These are phyloP conservation scores for Yamadazyma ubonensis DNA, from an alignment of 805 yeast genomes.

Conservation along the genomic window DNA sequence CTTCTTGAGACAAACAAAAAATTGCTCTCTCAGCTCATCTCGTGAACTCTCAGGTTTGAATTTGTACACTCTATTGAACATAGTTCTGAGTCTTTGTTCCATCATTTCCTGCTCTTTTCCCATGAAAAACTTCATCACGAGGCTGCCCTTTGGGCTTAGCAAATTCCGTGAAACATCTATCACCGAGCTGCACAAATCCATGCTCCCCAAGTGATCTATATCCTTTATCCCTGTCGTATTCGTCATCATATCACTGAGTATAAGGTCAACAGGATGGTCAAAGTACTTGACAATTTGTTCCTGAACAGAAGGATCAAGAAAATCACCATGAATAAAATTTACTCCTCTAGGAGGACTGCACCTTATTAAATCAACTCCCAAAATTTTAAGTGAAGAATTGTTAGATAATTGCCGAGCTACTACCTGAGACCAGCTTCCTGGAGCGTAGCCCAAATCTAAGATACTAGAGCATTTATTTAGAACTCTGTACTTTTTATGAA, in stretches of 20 bases:
- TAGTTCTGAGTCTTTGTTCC: constrained; percentile 54
- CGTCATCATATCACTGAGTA: constrained; percentile 85
- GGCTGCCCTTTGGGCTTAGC: constrained; percentile 66
- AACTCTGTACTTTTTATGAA: constrained; percentile 61
- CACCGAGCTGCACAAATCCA: constrained; percentile 93
- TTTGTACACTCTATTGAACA: constrained; percentile 62
- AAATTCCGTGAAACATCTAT: constrained; percentile 69
- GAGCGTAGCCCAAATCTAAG: constrained; percentile 89
- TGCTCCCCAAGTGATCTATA: constrained; percentile 79
- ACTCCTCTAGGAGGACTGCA: constrained; percentile 39
- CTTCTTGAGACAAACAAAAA: constrained; percentile 67
- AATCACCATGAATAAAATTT: constrained; percentile 40
- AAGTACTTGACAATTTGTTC: constrained; percentile 52
- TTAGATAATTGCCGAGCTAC: constrained; percentile 47
- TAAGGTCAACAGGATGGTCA: constrained; percentile 34
- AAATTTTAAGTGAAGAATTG: constrained; percentile 45
- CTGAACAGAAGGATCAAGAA: constrained; percentile 51
- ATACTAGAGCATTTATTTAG: constrained; percentile 57
- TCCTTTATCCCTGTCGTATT: constrained; percentile 83
- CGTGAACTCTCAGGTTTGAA: constrained; percentile 84
- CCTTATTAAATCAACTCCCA: constrained; percentile 64
- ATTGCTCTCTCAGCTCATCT: constrained; percentile 76
- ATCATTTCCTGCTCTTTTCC: constrained; percentile 74
- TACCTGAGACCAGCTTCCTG: constrained; percentile 94
- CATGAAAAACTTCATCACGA: constrained; percentile 81